A percentile compares a stretch with the other conserved stretches of the same genome.
These are phyloP conservation scores for Claviceps cyperi DNA, from an alignment of 2,329 filamentous ascomycete species.

Conservation along the genomic window DNA sequence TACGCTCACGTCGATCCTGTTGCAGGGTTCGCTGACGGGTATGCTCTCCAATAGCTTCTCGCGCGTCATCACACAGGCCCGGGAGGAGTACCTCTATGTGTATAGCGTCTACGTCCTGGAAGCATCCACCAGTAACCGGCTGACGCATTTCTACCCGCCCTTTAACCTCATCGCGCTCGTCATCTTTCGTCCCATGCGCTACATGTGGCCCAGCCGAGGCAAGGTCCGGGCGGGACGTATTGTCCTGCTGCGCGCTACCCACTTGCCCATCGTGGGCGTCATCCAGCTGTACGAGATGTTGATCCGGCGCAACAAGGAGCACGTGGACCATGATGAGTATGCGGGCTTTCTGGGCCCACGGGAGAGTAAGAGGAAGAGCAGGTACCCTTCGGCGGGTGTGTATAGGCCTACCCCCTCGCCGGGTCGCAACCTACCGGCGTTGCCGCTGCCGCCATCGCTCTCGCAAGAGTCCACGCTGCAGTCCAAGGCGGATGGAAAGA, in stretches of 20 bases:
- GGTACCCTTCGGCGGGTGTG: conserved; percentile 8
- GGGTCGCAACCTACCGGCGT: conserved; percentile 5
- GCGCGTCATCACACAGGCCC: conserved; percentile 46
- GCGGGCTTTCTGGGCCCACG: conserved; percentile 34
- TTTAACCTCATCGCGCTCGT: conserved; percentile 62
- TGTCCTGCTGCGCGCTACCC: conserved; percentile 46
- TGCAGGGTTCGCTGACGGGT: conserved; percentile 66
- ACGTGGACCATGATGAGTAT: conserved; percentile 28
- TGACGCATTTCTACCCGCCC: conserved; percentile 57
- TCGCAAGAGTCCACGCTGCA: conserved; percentile 8
- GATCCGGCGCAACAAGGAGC: conserved; percentile 23
- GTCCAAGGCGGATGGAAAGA: conserved; percentile 7
- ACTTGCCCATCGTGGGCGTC: conserved; percentile 52
- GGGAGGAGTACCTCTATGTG: conserved; percentile 67
- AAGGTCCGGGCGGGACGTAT: conserved; percentile 50
- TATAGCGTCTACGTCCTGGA: conserved; percentile 53
- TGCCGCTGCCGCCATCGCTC: conserved; percentile 5
- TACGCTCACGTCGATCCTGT: conserved; percentile 60
- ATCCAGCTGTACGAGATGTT: conserved; percentile 52
- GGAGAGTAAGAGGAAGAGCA: conserved; percentile 11
- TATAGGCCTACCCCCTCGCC: conserved; percentile 9
- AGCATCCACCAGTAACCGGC: conserved; percentile 52
- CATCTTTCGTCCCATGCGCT: conserved; percentile 55
- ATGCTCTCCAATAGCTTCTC: conserved; percentile 65
- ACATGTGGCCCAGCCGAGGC: conserved; percentile 49